These are phyloP conservation scores for Agrocybe chaxingu DNA, from an alignment of 768 basidiomycete species.

Conservation along the genomic window DNA sequence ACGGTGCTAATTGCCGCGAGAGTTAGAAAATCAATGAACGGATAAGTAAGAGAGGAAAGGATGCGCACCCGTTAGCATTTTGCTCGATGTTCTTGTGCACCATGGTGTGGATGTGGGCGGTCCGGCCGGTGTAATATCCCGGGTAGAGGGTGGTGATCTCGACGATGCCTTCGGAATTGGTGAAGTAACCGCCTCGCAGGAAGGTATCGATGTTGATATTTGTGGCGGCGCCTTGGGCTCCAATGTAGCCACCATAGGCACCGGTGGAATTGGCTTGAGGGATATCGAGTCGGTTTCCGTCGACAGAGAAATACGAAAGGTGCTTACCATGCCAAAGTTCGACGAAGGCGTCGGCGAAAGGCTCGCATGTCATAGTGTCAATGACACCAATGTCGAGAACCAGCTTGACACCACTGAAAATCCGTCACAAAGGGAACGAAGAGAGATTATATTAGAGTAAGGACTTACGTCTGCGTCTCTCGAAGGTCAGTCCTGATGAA, in stretches of 20 bases:
- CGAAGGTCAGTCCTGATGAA: slow-evolving; percentile 21
- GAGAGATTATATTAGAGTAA: neutral
- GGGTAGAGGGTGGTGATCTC: slow-evolving; percentile 29
- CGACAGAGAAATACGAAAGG: neutral
- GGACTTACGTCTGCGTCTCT: slow-evolving; percentile 20
- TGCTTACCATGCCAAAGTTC: slow-evolving; percentile 30
- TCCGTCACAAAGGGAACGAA: too few species aligned
- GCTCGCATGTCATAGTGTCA: slow-evolving; percentile 33
- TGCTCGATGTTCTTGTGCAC: slow-evolving; percentile 22
- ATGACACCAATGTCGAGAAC: slow-evolving; percentile 34
- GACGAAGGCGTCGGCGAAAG: slow-evolving; percentile 30
- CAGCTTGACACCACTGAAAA: slow-evolving; percentile 26
- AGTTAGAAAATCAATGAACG: neutral
- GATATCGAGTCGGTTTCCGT: neutral
- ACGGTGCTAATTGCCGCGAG: slow-evolving; percentile 18
- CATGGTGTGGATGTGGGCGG: slow-evolving; percentile 32
- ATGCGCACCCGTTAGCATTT: slow-evolving; percentile 14
- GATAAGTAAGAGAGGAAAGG: neutral
- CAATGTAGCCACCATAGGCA: slow-evolving; percentile 21
- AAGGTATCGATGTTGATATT: slow-evolving; percentile 23
- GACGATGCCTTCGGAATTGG: slow-evolving; percentile 25
- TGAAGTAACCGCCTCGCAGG: slow-evolving; percentile 29
- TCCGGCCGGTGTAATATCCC: slow-evolving; percentile 27
- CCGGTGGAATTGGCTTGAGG: slow-evolving; percentile 23
- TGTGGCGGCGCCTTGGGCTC: neutral